Conservation (phyloP, 2,329 filamentous ascomycete genomes). For the Neonectria faginata region DNA sequence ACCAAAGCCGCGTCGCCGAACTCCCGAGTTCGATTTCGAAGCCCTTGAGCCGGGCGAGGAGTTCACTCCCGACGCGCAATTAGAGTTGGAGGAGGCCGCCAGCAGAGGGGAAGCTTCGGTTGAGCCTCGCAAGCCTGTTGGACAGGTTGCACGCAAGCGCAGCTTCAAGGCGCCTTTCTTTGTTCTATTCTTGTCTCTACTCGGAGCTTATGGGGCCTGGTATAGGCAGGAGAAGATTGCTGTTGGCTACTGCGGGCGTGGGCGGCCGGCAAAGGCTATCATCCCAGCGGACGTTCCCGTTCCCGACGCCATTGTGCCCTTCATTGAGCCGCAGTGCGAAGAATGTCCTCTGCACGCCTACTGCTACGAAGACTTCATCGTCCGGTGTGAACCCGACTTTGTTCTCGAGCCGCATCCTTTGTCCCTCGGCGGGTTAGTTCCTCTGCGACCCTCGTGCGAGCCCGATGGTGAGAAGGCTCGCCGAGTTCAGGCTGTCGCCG, state of each 20-base stretch:
- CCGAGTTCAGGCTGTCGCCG: constrained; percentile 86
- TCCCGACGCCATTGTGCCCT: constrained; percentile 76
- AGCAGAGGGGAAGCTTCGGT: constrained; percentile 62
- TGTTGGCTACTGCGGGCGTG: constrained; percentile 93
- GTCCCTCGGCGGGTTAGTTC: constrained; percentile 81
- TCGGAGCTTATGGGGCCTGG: constrained; percentile 81
- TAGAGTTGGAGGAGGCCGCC: constrained; percentile 79
- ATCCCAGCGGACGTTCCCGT: constrained; percentile 65
- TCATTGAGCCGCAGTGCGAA: constrained; percentile 86
- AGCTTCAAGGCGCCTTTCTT: constrained; percentile 74
- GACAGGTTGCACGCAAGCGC: constrained; percentile 52
- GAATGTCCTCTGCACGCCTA: constrained; percentile 90
- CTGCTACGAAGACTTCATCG: constrained; percentile 82
- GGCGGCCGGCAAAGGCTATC: constrained; percentile 67
- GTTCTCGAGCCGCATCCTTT: constrained; percentile 87
- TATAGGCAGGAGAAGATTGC: constrained; percentile 97
- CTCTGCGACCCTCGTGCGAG: constrained; percentile 91
- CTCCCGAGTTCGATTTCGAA: constrained; percentile 61
- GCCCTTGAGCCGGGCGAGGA: constrained; percentile 84
- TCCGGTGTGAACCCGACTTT: constrained; percentile 88
- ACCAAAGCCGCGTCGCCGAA: constrained; percentile 56
- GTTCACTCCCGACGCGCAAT: constrained; percentile 90
- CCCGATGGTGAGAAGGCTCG: constrained; percentile 93
- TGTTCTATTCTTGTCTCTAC: constrained; percentile 76
- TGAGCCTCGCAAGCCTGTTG: constrained; percentile 57